Evolutionary conservation across 768 basidiomycete species (phyloP), one percentile per base, ranked within the genome.

Genomic region (Collybia sordida): DNA sequence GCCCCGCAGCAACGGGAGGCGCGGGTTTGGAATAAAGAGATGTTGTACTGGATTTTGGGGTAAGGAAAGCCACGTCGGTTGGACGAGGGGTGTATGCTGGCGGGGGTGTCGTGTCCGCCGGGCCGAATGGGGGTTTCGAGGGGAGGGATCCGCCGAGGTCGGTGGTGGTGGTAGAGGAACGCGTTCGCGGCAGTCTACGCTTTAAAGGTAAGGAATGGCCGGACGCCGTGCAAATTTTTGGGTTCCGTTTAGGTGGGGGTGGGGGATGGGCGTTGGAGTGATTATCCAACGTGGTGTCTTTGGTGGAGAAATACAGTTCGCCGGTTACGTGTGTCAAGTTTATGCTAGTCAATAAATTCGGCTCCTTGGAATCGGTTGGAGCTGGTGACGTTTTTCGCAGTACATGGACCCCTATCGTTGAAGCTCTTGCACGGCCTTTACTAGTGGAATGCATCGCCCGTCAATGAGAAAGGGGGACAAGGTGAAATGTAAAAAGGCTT

Each of bases 81-180:
- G 56, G 46, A 23, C 45, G 44, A 8, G 53, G 50, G n/a, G 55
- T 47, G 38, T 60, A 60, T 31, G 31, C 31, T 11, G 31, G 31
- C 24, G 56, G 53, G 19, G 66, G 64, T 19, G 55, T 50, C 37
- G 55, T 51, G 53, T 62, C 55, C 12, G 61, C 57, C 0, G 67
- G 60, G 14, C 47, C 57, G 34, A 61, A 62, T 27, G 64, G 54
- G 25, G 59, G 60, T 43, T 52, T 57, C 17, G 50, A 25, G 14
- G 46, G 47, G 3, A 39, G 37, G 21, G 54, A 59, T 19, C 53
- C 23, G 25, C 47, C 46, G 36, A 58, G 51, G 24, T 54, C 52
- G 51, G 55, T 54, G 31, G 11, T n/a, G n/a, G n/a, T n/a, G 6
- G 51, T 50, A 2, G 54, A 54, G 34, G 52, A 53, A 18, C 50